These are phyloP conservation scores for Russula ochroleuca DNA, from an alignment of 768 basidiomycete species.

Conservation along the genomic window DNA sequence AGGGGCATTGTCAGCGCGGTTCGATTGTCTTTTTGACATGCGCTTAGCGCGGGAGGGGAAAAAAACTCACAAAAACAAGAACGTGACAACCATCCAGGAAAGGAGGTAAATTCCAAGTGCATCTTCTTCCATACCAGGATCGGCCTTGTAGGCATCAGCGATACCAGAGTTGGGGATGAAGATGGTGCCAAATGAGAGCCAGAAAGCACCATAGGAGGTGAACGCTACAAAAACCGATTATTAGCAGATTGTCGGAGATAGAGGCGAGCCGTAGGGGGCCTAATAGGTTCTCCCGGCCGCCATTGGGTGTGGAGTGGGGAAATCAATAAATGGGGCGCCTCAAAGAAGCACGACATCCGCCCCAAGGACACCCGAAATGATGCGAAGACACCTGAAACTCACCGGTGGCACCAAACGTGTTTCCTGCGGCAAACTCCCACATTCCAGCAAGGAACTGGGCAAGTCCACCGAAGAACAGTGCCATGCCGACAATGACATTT, in stretches of 20 bases:
- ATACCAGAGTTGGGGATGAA: conserved; percentile 68
- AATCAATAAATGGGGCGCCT: neutral
- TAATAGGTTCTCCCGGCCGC: neutral
- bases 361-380: neutral
- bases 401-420: conserved; percentile 72
- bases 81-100: conserved; percentile 70
- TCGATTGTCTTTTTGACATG: neutral
- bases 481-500: conserved; percentile 84
- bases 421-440: conserved; percentile 60
- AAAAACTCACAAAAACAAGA: conserved; percentile 56
- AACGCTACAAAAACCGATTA: conserved; percentile 51
- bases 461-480: conserved; percentile 78
- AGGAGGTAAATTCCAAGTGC: conserved; percentile 74
- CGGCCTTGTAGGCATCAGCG: conserved; percentile 43
- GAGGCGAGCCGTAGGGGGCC: neutral
- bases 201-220: conserved; percentile 81
- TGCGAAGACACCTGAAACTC: conserved; percentile 30
- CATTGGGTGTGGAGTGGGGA: no score
- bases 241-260: neutral
- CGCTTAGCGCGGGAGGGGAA: no score
- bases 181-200: conserved; percentile 78
- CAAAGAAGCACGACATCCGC: neutral
- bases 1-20: neutral
- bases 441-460: conserved; percentile 84
- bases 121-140: conserved; percentile 39